phyloP scores from a whole-genome alignment of 306 rosid genomes.

The Vigna radiata region DNA sequence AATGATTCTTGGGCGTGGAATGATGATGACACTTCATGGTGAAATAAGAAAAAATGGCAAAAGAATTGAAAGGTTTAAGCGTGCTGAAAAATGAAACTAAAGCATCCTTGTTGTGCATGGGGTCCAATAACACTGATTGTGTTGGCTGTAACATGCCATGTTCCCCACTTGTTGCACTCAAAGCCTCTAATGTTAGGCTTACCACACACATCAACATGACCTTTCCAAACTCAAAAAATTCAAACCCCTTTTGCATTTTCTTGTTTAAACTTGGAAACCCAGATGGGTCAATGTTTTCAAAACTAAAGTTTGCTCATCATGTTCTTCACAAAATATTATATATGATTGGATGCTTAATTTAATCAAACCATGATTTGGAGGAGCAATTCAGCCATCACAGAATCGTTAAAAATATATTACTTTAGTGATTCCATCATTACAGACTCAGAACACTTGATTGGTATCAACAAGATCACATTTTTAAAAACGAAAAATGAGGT shows the following conservation, averaged over 20 bases:
- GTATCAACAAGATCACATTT: not conserved
- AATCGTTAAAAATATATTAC: not conserved
- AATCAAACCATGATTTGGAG: not conserved
- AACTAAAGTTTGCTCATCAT: not conserved
- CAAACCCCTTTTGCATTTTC: not conserved
- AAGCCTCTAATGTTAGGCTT: conserved; percentile 56
- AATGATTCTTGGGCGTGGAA: conserved; percentile 83
- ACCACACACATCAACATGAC: conserved; percentile 34
- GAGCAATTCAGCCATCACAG: not conserved
- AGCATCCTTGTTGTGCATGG: conserved; percentile 45
- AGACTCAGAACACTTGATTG: not conserved
- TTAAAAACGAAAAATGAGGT: no score
- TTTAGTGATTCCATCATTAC: not conserved
- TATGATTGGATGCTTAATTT: conserved; percentile 4
- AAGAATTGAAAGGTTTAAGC: conserved; percentile 53
- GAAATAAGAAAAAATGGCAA: conserved; percentile 46
- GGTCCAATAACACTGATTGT: conserved; percentile 64
- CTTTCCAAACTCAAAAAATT: not conserved
- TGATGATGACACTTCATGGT: conserved; percentile 65
- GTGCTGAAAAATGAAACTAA: conserved; percentile 60
- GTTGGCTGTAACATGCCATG: conserved; percentile 61
- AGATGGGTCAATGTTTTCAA: not conserved
- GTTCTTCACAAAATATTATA: not conserved
- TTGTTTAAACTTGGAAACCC: not conserved
- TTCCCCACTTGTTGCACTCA: conserved; percentile 63